Conservation (phyloP, 495 filamentous ascomycete genomes). For the Hypoxylon fragiforme region DNA sequence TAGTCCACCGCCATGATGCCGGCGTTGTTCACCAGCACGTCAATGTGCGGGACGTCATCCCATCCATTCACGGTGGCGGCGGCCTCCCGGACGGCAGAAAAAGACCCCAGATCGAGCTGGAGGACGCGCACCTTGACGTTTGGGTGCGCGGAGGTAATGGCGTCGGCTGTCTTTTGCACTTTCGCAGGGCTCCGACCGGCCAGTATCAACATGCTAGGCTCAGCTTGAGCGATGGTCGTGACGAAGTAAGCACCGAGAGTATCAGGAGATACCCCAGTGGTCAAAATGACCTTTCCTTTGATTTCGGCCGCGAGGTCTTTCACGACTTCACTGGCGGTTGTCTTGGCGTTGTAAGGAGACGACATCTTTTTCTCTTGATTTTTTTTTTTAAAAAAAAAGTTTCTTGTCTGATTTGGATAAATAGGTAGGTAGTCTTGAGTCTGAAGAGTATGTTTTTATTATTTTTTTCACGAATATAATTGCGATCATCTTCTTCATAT, state of each 20-base stretch:
- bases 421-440: not conserved
- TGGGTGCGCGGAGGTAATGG: conserved; percentile 20
- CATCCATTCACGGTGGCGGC: conserved; percentile 43
- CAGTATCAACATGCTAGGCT: conserved; percentile 49
- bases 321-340: not conserved
- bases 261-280: conserved; percentile 49
- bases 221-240: conserved; percentile 43
- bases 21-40: conserved; percentile 71
- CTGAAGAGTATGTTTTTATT: not conserved
- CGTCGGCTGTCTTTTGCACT: conserved; percentile 40
- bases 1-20: conserved; percentile 63
- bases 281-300: conserved; percentile 44
- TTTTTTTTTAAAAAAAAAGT: not conserved
- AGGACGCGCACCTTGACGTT: conserved; percentile 35
- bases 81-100: conserved; percentile 46
- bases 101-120: conserved; percentile 49
- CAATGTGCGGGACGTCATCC: conserved; percentile 47
- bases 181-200: conserved; percentile 49
- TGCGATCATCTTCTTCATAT: no score
- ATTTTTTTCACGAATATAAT: no score
- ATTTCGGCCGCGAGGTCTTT: conserved; percentile 5
- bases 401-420: not conserved
- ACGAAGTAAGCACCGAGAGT: conserved; percentile 49
- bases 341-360: not conserved
- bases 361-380: conserved; percentile 2